A percentile compares a stretch with the other conserved stretches of the same genome.
Evolutionary conservation across 176 grass and related monocot genomes (phyloP).

Genomic region (Alloteropsis semialata): DNA sequence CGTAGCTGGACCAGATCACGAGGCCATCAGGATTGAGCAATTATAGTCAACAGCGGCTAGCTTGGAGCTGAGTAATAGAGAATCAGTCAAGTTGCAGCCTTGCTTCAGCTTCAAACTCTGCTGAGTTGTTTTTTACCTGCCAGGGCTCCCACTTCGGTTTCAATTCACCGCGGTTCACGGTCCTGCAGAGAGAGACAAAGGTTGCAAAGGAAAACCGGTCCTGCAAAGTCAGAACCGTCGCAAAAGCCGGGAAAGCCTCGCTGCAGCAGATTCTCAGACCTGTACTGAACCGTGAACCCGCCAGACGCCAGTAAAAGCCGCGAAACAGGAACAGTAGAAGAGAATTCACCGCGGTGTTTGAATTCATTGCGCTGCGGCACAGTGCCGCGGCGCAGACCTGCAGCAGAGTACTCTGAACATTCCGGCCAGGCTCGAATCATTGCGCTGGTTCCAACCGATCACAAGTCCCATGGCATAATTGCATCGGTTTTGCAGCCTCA

Average conservation of each 20-base stretch:
- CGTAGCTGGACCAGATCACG: neutral
- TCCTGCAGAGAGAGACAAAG: neutral
- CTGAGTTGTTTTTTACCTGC: neutral
- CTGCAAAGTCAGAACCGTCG: neutral
- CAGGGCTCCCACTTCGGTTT: neutral
- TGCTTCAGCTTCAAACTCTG: slow-evolving; percentile 4
- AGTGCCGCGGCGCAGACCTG: neutral
- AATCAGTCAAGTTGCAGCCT: neutral
- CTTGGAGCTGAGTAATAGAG: neutral
- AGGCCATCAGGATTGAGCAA: neutral
- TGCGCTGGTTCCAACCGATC: neutral
- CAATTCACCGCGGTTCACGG: neutral
- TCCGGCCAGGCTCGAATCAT: slow-evolving; percentile 23
- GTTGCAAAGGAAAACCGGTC: neutral
- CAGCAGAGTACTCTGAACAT: slow-evolving; percentile 11
- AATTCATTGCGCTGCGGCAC: slow-evolving; percentile 8
- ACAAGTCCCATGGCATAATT: neutral
- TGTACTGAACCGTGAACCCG: no score
- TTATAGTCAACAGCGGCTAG: neutral
- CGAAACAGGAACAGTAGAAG: slow-evolving; percentile 31
- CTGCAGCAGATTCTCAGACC: slow-evolving; percentile 10
- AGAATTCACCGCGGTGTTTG: slow-evolving; percentile 4
- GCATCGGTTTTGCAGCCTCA: slow-evolving; percentile 16
- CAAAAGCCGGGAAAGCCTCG: neutral
- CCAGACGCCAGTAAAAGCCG: neutral